phyloP scores from a whole-genome alignment of 352 stramenopile genomes.

The Globisporangium radiosum region DNA sequence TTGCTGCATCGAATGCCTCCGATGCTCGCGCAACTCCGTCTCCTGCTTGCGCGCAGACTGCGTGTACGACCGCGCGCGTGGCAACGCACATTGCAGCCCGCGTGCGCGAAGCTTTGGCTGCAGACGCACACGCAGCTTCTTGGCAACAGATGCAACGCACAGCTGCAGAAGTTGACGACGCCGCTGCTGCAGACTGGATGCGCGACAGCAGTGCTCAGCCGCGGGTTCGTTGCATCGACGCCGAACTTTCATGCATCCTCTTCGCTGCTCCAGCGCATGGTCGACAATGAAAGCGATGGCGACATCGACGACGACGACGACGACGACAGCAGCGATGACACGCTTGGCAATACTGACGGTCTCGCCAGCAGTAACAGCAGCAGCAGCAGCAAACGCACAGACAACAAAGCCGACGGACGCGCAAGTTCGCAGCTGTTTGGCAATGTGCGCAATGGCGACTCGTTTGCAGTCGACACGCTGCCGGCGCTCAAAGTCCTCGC shows the following conservation, averaged over 20 bases:
- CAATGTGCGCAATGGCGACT: conserved; percentile 13
- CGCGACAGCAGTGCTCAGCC: not conserved
- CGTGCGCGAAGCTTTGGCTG: not conserved
- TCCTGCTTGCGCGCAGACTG: conserved; percentile 2
- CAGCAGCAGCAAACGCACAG: not conserved
- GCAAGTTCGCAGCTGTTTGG: not conserved
- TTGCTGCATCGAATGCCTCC: not conserved
- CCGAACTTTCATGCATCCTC: not conserved
- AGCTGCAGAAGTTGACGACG: not conserved
- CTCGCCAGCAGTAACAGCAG: no score
- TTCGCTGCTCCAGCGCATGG: conserved; percentile 3
- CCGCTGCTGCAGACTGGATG: not conserved
- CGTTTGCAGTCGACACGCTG: conserved; percentile 55
- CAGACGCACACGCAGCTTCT: not conserved
- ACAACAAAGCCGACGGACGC: not conserved
- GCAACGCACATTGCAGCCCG: not conserved
- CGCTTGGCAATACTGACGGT: not conserved
- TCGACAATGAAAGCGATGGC: not conserved
- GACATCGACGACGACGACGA: not conserved
- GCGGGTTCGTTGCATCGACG: conserved; percentile 8
- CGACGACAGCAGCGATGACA: not conserved
- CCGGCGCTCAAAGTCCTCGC: conserved; percentile 69
- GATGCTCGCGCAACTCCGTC: conserved; percentile 9
- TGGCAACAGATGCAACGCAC: not conserved
- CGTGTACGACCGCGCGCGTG: not conserved